These are phyloP conservation scores for Leccinum pachyderme DNA, from an alignment of 1,284 basidiomycete species.

Conservation along the genomic window DNA sequence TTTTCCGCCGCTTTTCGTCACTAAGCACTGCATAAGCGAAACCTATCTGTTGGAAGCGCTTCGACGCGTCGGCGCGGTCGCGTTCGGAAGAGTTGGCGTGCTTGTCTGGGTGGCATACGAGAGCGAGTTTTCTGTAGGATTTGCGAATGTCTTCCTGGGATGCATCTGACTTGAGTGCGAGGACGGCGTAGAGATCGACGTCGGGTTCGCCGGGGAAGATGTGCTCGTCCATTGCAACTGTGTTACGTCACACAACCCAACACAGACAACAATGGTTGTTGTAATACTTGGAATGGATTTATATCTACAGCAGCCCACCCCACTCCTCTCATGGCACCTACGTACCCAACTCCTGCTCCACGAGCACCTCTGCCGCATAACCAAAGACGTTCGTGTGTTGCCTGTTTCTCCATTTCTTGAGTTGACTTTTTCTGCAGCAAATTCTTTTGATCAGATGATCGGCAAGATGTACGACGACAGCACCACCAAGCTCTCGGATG, in stretches of 20 bases:
- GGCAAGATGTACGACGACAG: neutral
- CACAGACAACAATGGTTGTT: conserved; percentile 11
- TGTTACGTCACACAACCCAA: neutral
- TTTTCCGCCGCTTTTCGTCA: conserved; percentile 70
- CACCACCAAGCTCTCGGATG: conserved; percentile 3
- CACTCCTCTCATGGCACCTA: conserved; percentile 9
- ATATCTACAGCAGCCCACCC: conserved; percentile 11
- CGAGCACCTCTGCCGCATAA: neutral
- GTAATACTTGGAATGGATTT: neutral
- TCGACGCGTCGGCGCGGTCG: conserved; percentile 61
- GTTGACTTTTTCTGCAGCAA: conserved; percentile 15
- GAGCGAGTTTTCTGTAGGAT: conserved; percentile 81
- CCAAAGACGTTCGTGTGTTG: conserved; percentile 12
- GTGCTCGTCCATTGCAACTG: conserved; percentile 54
- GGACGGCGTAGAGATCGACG: conserved; percentile 75
- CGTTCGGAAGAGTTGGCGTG: conserved; percentile 62
- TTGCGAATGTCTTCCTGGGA: conserved; percentile 72
- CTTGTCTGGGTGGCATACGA: conserved; percentile 87
- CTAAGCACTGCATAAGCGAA: conserved; percentile 87
- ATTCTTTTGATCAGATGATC: conserved; percentile 9
- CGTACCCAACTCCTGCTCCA: conserved; percentile 4
- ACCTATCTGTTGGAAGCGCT: conserved; percentile 85
- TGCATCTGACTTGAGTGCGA: conserved; percentile 55
- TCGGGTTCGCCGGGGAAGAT: conserved; percentile 74
- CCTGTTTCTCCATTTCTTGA: neutral